phyloP scores from a whole-genome alignment of 2,329 filamentous ascomycete species.

The Cladophialophora carrionii region DNA sequence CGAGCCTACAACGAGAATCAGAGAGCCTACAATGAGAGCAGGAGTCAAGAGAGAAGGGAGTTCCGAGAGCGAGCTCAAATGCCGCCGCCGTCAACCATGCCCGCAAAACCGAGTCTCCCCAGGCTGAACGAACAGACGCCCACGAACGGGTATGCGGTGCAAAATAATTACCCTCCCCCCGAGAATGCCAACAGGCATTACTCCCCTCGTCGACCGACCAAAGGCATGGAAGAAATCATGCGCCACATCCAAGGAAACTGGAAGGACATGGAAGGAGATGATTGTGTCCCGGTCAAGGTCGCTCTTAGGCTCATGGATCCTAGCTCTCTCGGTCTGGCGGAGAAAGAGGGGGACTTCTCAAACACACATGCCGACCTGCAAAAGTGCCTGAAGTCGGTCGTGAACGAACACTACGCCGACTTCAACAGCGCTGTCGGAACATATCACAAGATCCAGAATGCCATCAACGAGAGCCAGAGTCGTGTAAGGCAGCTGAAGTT shows the following conservation, averaged over 20 bases:
- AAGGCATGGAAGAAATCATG: constrained; percentile 38
- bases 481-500: constrained; percentile 81
- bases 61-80: constrained; percentile 22
- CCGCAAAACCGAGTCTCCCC: constrained; percentile 28
- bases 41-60: constrained; percentile 31
- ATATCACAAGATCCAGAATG: constrained; percentile 96
- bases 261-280: constrained; percentile 85
- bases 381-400: constrained; percentile 86
- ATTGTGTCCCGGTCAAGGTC: constrained; percentile 90
- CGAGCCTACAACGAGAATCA: constrained; percentile 31
- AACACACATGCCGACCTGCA: constrained; percentile 87
- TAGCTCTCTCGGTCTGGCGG: constrained; percentile 88
- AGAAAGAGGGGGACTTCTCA: constrained; percentile 83
- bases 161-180: constrained; percentile 24
- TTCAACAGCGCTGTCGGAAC: constrained; percentile 99
- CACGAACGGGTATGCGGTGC: constrained; percentile 22
- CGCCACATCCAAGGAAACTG: constrained; percentile 78
- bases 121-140: constrained; percentile 26
- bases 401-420: constrained; percentile 97
- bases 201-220: constrained; percentile 32
- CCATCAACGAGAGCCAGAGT: constrained; percentile 84
- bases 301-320: constrained; percentile 93
- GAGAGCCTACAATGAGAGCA: constrained; percentile 28
- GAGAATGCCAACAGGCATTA: constrained; percentile 30
- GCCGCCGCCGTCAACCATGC: constrained; percentile 29